Evolutionary conservation across 1,284 basidiomycete species (phyloP), one percentile per base, ranked within the genome.

Genomic region (Apiotrichum veenhuisii): DNA sequence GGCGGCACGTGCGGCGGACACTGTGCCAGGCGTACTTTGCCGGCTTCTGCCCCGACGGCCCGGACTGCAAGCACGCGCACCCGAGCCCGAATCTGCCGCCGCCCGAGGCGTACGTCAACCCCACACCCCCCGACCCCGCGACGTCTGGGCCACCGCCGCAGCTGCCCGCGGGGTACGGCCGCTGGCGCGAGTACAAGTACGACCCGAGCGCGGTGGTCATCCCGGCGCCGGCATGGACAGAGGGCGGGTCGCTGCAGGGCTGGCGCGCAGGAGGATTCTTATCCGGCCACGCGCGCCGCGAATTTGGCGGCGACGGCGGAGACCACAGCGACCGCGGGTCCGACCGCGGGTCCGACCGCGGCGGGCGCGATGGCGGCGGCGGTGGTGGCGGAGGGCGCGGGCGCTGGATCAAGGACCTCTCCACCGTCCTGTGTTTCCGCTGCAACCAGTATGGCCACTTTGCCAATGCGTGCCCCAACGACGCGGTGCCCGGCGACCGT

Each of bases 41-140:
- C 15, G 96, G 96, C 3, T 93, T 98, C 74, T 99, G 96, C 77
- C 92, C 93, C n/a, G 77, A 89, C 58, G 96, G 96, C 0, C 84
- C 88, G 36, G 87, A 93, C 43, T 98, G 96, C 77, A 82, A 87
- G 30, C 82, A 86, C 52, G 93, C 92, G 74, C 96, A 99, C 65
- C 71, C 70, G 52, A 63, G 55, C 40, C 62, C 73, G 41, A 71
- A 65, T 48, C 70, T 70, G 5, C 90, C 91, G 22, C 79, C 83
- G 27, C 82, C 85, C 2, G 85, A 84, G 68, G 85, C 85, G 22
- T 94, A 95, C 69, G 85, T 89, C 20, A 86, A 89, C 12, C 89
- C 89, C 5, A 80, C 83, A 0, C 84, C 85, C 5, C 86, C 88
- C 10, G 84, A 87, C 25, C 85, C 85, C 49, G 83, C 86, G 46